Evolutionary conservation across 768 basidiomycete species (phyloP).

Genomic region (Suillus subalutaceus): DNA sequence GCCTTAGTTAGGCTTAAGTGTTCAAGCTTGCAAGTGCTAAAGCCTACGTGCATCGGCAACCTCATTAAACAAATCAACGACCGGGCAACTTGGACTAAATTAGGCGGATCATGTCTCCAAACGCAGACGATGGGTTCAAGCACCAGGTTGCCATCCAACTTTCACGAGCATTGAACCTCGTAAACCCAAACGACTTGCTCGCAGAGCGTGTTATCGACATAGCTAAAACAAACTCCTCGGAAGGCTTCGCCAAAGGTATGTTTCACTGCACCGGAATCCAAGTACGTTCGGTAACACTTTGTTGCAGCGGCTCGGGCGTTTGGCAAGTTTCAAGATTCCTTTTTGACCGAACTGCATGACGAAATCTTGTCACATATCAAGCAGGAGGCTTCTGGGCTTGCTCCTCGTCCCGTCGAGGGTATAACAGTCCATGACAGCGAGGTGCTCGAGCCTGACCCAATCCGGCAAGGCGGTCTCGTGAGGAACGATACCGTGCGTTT

Average conservation of each 20-base stretch:
- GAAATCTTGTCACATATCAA: conserved; percentile 75
- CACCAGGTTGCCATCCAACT: conserved; percentile 79
- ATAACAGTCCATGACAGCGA: conserved; percentile 82
- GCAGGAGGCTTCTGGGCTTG: conserved; percentile 57
- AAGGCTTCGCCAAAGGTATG: conserved; percentile 71
- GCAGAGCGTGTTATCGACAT: conserved; percentile 81
- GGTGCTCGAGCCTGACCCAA: conserved; percentile 78
- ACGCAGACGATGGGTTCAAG: conserved; percentile 44
- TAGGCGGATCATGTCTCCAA: not conserved
- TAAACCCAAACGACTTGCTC: conserved; percentile 84
- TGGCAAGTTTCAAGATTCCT: conserved; percentile 83
- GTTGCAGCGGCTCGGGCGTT: conserved; percentile 72
- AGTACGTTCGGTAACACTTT: conserved; percentile 7
- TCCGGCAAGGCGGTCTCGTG: conserved; percentile 79
- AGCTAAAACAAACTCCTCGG: conserved; percentile 65
- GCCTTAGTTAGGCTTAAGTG: not conserved
- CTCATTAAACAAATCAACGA: not conserved
- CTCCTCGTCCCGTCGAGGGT: conserved; percentile 63
- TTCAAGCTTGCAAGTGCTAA: not conserved
- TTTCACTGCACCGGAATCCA: conserved; percentile 5
- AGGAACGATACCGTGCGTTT: conserved; percentile 60
- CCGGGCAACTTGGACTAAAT: not conserved
- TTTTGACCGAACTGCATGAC: conserved; percentile 76
- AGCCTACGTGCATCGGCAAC: not conserved
- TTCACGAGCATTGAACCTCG: conserved; percentile 74